These are phyloP conservation scores for Eruca vesicaria DNA, from an alignment of 441 rosid genomes.

Conservation along the genomic window DNA sequence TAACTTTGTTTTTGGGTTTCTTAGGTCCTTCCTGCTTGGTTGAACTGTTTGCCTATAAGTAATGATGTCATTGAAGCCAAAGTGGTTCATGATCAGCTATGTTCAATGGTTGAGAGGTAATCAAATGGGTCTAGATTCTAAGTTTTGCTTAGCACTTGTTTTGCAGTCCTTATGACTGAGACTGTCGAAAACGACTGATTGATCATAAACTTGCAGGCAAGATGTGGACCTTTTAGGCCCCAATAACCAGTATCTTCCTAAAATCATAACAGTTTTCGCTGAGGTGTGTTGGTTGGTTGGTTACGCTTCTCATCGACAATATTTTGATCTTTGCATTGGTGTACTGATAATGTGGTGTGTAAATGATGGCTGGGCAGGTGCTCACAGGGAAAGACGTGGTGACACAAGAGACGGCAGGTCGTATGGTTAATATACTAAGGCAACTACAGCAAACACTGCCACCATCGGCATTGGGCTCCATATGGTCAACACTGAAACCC, in stretches of 20 bases:
- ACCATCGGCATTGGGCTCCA: slow-evolving; percentile 82
- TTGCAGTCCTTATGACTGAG: background rate
- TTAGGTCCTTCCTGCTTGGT: slow-evolving; percentile 98
- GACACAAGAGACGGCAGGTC: slow-evolving; percentile 72
- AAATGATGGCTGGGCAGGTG: slow-evolving; percentile 40
- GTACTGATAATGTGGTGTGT: background rate
- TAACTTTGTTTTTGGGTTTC: background rate
- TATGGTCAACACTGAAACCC: slow-evolving; percentile 88
- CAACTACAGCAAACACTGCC: slow-evolving; percentile 95
- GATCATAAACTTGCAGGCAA: slow-evolving; percentile 57
- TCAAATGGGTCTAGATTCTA: background rate
- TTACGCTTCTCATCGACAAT: background rate
- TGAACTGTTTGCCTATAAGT: slow-evolving; percentile 90
- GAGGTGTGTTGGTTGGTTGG: slow-evolving; percentile 73
- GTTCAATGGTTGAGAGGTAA: slow-evolving; percentile 96
- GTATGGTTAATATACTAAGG: slow-evolving; percentile 77
- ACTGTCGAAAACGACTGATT: background rate
- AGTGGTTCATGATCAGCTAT: slow-evolving; percentile 95
- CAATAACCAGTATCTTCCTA: slow-evolving; percentile 85
- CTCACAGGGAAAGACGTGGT: slow-evolving; percentile 84
- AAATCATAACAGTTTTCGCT: slow-evolving; percentile 85
- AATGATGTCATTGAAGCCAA: slow-evolving; percentile 98
- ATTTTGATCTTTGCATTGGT: background rate
- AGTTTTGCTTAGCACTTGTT: background rate
- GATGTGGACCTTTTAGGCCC: slow-evolving; percentile 85